Evolutionary conservation across 2,329 filamentous ascomycete genomes (phyloP).

Genomic region (Atkinsonella texensis): DNA sequence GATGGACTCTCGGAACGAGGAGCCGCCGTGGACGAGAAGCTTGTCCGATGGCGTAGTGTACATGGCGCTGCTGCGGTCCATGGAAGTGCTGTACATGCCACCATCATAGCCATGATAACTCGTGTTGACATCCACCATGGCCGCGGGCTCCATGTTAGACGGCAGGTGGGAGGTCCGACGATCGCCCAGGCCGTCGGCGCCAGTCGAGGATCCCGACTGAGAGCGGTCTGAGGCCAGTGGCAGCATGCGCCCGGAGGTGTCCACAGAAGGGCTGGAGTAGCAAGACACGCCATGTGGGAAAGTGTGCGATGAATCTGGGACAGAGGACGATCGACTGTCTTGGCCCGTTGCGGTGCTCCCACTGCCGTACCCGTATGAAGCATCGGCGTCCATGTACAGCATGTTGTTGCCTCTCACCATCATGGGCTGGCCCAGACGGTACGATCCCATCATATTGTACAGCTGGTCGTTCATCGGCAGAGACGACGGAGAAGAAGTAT

Average conservation of each 20-base stretch:
- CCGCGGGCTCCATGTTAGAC: neutral
- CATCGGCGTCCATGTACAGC: constrained; percentile 17
- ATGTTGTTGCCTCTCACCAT: constrained; percentile 9
- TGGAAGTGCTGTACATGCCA: neutral
- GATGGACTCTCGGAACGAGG: constrained; percentile 5
- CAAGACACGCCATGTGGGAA: constrained; percentile 11
- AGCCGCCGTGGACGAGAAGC: constrained; percentile 10
- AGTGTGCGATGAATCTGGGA: constrained; percentile 10
- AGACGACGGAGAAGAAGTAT: constrained; percentile 13
- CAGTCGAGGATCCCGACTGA: neutral
- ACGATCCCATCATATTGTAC: constrained; percentile 16
- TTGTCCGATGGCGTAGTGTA: constrained; percentile 8
- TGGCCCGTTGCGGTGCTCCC: constrained; percentile 9
- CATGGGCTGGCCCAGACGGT: constrained; percentile 13
- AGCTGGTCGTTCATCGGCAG: constrained; percentile 11
- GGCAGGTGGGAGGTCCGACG: neutral
- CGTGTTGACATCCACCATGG: neutral
- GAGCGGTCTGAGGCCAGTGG: neutral
- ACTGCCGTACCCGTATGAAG: constrained; percentile 15
- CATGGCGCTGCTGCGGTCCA: constrained; percentile 5
- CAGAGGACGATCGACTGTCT: constrained; percentile 9
- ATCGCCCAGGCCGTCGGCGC: neutral
- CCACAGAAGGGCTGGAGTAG: constrained; percentile 5
- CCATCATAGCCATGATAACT: constrained; percentile 3
- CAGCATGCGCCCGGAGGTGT: neutral